Evolutionary conservation across 2,329 filamentous ascomycete genomes (phyloP), one percentile per base, ranked within the genome.

Genomic region (Botrytis galanthina): DNA sequence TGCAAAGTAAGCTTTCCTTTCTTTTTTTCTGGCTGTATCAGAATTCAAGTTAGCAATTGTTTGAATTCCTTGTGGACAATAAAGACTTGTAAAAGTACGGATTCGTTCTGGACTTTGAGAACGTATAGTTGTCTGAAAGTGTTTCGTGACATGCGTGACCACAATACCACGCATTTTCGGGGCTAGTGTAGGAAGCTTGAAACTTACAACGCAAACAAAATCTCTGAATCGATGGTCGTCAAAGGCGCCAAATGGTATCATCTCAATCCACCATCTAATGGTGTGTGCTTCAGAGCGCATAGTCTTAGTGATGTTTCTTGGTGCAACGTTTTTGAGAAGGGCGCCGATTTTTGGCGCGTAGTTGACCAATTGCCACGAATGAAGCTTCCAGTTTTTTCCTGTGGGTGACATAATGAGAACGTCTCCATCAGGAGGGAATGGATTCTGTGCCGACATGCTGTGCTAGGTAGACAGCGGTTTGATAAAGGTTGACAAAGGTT

Each of bases 351-450:
- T 22, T 1, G 67, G 18, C 8, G 78, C 79, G 8, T 74, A 72
- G 48, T 78, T 74, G 20, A 44, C 59, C 7, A 80, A 69, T 22
- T 75, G 75, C 22, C 73, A 71, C 18, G 73, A 75, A 48, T 79
- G 75, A 1, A 80, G 69, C 39, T 78, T 78, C 79, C 79, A 81
- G 7, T 63, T 59, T 18, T 73, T 75, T 10, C 79, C 79, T 26
- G 74, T 74, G 7, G 74, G 75, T 3, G 77, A 77, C 5, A 72
- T 66, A 14, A 81, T 79, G 32, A 78, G 67, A 10, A 80, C 77
- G 71, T 81, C 78, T 2, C 75, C 78, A 60, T 79, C 78, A 1
- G 35, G 66, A 8, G 66, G 14, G 39, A 78, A 79, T 20, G 70
- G 32, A 2, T 76, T 75, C 2, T 37, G 59, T n/a, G 9, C 32